Base-by-base conservation (phyloP, 2,329 filamentous ascomycete genomes). In the Cytospora piceicola region DNA sequence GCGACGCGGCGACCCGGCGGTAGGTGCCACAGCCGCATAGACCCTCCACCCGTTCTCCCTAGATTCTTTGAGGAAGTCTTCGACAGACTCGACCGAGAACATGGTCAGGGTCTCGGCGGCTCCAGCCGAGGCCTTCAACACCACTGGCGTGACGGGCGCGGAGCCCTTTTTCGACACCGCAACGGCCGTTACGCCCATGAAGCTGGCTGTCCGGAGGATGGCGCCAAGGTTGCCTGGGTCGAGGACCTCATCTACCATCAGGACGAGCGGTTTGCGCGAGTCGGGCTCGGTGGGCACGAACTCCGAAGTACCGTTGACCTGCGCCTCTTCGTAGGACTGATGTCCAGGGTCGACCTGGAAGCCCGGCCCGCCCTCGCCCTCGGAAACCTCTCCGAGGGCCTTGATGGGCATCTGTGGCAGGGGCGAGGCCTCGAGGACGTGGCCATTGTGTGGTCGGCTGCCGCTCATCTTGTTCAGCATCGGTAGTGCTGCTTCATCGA, bases 171-270 rank as follows among this genome's bases (percentile, higher is more conserved):
- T 88, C 3, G 92, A 91, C 63, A 96, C 88, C 2, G 88, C 88
- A 24, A 99, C 86, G 5, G 92, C 94, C 63, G 94, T 91, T 7
- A 92, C 90, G 27, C 94, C 94, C n/a, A 98, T 85, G 76, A 95
- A 98, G 73, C 92, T 90, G 2, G 93, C 93, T 7, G 92, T 92
- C 42, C 95, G 90, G 53, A 98, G 83, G 67, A 98, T 94, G 27
- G 89, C 93, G 52, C 95, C 95, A 0, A 98, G 81, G 74, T 99
- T 99, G 30, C 92, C 93, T 0, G 93, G 91, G 73, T 99, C 94
- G 12, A 93, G 79, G 46, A 96, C 88, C 62, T 90, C 86, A 71
- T 95, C 90, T 2, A 95, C 80, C 36, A 94, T 79, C 1, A 96
- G 79, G 11, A 96, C 81, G 34, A 96, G 82, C 0, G 92, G 92